phyloP scores from a whole-genome alignment of 148 eudicot species.

The Cornus controversa region DNA sequence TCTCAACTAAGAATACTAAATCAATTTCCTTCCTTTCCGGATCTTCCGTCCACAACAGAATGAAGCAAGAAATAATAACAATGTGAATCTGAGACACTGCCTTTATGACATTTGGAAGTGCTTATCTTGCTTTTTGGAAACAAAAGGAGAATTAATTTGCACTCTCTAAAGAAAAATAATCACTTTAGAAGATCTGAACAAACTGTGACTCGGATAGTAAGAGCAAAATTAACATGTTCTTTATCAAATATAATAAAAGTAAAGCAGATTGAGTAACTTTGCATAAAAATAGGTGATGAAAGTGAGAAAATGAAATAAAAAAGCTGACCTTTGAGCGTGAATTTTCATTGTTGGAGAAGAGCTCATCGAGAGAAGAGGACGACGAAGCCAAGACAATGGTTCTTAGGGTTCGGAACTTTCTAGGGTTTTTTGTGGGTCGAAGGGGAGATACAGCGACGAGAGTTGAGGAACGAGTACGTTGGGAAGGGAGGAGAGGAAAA shows the following conservation, averaged over 20 bases:
- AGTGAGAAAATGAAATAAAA: neutral
- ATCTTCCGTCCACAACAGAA: no score
- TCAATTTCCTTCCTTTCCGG: no score
- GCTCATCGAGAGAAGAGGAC: slow-evolving; percentile 38
- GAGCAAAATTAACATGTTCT: neutral
- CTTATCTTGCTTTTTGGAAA: neutral
- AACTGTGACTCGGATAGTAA: no score
- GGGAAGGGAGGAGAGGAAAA: slow-evolving; percentile 14
- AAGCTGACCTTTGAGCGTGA: slow-evolving; percentile 47
- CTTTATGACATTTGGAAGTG: neutral
- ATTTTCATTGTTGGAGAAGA: slow-evolving; percentile 19
- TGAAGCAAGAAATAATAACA: neutral
- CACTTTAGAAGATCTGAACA: neutral
- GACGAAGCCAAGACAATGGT: slow-evolving; percentile 36
- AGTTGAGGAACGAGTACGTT: slow-evolving; percentile 2
- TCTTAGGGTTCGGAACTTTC: slow-evolving; percentile 22
- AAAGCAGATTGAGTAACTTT: neutral
- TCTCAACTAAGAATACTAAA: neutral
- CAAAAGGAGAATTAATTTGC: neutral
- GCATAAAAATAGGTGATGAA: neutral
- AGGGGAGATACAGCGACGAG: slow-evolving; percentile 18
- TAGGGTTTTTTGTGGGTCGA: slow-evolving; percentile 14
- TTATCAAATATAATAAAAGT: no score
- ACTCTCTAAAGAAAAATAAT: neutral
- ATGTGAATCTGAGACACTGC: neutral